Conservation (phyloP, 345 rosid species). For the Eucalyptus marginata region DNA sequence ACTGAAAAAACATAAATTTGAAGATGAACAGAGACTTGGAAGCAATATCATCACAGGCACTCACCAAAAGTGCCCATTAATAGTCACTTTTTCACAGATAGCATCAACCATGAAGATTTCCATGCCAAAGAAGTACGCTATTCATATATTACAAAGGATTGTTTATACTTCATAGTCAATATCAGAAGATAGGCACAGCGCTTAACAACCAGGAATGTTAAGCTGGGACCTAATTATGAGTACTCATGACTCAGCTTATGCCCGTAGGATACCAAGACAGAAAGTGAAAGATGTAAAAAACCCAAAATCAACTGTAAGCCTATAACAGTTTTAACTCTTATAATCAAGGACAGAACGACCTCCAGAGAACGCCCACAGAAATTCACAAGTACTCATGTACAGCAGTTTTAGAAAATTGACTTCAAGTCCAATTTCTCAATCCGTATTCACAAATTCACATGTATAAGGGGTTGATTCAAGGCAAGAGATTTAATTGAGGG, state of each 20-base stretch:
- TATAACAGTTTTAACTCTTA: neutral
- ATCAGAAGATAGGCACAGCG: neutral
- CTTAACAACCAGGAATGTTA: neutral
- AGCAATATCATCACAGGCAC: neutral
- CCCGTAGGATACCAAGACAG: neutral
- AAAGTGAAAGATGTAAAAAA: neutral
- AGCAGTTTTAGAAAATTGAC: neutral
- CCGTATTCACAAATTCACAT: neutral
- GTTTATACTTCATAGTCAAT: neutral
- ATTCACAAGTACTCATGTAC: neutral
- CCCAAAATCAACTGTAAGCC: neutral
- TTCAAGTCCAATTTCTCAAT: neutral
- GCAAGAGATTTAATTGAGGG: neutral
- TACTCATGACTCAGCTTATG: neutral
- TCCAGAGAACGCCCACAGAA: neutral
- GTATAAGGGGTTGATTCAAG: neutral
- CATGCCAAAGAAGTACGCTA: neutral
- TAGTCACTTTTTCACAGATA: neutral
- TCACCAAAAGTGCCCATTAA: neutral
- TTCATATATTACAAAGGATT: neutral
- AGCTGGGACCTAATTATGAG: neutral
- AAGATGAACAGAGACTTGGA: neutral
- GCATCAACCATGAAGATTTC: neutral
- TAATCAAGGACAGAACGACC: neutral
- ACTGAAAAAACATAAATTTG: neutral